These are phyloP conservation scores for Cylindrodendrum hubeiense DNA, from an alignment of 2,329 filamentous ascomycete species.

Conservation along the genomic window DNA sequence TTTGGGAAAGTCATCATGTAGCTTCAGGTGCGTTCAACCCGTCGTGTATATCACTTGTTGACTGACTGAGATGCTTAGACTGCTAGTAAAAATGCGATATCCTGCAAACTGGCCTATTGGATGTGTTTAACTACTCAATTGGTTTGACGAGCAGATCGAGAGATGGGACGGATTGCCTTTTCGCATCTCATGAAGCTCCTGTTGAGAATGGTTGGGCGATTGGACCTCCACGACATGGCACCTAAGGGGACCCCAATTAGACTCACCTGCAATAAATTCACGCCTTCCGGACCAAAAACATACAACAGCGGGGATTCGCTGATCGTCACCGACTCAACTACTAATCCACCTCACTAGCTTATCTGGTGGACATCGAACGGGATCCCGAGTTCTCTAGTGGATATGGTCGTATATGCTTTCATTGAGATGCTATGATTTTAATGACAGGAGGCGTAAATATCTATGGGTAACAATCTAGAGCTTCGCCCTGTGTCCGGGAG, in stretches of 20 bases:
- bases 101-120: too few relatives aligned
- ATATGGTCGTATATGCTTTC: not conserved
- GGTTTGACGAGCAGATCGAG: too few relatives aligned
- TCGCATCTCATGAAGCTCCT: too few relatives aligned
- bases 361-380: not conserved
- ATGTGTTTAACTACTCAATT: too few relatives aligned
- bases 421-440: not conserved
- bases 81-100: not conserved
- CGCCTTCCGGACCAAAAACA: not conserved
- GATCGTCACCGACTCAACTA: not conserved
- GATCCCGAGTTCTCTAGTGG: slow-evolving; percentile 3
- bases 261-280: too few relatives aligned
- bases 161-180: too few relatives aligned
- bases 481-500: slow-evolving; percentile 18
- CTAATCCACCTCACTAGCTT: not conserved
- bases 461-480: slow-evolving; percentile 6
- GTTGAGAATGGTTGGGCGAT: too few relatives aligned
- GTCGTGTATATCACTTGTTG: not conserved
- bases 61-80: not conserved
- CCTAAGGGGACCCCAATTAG: too few relatives aligned
- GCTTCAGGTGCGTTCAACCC: not conserved
- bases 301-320: not conserved
- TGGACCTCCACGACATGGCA: too few relatives aligned
- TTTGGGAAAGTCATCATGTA: slow-evolving; percentile 45
- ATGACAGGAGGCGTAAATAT: not conserved